Percentiles rank a stretch among this genome's conserved stretches.
Evolutionary conservation across 495 filamentous ascomycete species (phyloP).

Genomic region (Sabuloglossum arenarium): DNA sequence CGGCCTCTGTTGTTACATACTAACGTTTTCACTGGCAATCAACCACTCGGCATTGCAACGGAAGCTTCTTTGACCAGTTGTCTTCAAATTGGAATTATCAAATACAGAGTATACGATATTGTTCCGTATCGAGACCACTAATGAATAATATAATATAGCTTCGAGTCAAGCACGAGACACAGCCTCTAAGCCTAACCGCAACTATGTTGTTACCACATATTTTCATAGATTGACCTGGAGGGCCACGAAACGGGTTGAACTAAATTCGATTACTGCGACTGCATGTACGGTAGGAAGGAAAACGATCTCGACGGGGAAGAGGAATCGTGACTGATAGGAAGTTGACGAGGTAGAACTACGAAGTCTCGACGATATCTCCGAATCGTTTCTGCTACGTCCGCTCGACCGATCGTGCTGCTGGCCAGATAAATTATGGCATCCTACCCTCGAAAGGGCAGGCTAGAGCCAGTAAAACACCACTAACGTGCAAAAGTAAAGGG

Average conservation of each 20-base stretch:
- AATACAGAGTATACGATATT: neutral
- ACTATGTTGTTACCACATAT: neutral
- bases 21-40: too few relatives aligned
- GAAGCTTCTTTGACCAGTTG: neutral
- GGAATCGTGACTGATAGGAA: conserved; percentile 1
- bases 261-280: neutral
- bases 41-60: neutral
- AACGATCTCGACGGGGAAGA: conserved; percentile 2
- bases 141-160: neutral
- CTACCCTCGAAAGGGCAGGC: neutral
- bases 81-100: neutral
- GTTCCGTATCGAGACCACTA: neutral
- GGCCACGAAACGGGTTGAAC: neutral
- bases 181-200: neutral
- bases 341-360: neutral
- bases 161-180: neutral
- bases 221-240: neutral
- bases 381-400: neutral
- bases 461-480: neutral
- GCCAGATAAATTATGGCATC: conserved; percentile 1
- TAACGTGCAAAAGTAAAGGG: neutral
- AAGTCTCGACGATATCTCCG: conserved; percentile 2
- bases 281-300: conserved; percentile 2
- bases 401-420: conserved; percentile 3
- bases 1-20: too few relatives aligned